Percentiles rank a stretch among this genome's conserved stretches.
These are phyloP conservation scores for Mortierella sp. DNA, from an alignment of 371 early-diverging fungal species.

Conservation along the genomic window DNA sequence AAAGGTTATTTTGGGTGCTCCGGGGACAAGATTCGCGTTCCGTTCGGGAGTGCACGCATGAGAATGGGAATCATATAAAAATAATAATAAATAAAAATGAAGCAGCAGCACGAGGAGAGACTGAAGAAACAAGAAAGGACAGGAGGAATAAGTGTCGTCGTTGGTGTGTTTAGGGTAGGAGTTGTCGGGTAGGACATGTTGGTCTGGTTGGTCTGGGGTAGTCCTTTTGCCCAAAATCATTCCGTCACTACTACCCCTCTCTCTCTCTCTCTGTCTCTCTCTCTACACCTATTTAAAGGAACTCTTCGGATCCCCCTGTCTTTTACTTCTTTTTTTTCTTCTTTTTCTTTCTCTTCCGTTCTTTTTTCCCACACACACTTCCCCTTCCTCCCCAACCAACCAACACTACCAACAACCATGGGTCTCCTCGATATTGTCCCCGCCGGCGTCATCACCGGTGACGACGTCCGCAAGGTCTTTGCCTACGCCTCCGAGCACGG, in stretches of 20 bases:
- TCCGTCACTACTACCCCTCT: neutral
- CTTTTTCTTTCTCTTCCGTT: conserved; percentile 8
- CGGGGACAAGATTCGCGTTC: conserved; percentile 26
- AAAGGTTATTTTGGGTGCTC: conserved; percentile 19
- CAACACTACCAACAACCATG: conserved; percentile 61
- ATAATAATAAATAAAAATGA: no score
- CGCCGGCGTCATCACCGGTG: conserved; percentile 92
- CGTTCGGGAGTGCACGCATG: conserved; percentile 6
- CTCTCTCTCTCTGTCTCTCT: no score
- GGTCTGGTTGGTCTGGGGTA: conserved; percentile 1
- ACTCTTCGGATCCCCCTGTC: neutral
- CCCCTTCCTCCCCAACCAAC: conserved; percentile 9
- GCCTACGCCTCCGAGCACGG: conserved; percentile 85
- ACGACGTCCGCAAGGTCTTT: conserved; percentile 89
- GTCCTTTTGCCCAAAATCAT: neutral
- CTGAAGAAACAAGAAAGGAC: neutral
- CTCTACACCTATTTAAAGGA: conserved; percentile 14
- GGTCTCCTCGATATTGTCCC: conserved; percentile 88
- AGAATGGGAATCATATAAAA: neutral
- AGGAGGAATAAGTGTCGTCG: neutral
- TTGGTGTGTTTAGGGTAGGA: neutral
- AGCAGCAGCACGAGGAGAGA: neutral
- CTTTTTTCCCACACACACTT: conserved; percentile 26
- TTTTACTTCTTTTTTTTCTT: neutral
- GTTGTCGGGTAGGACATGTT: conserved; percentile 13